These are phyloP conservation scores for Mycena pura DNA, from an alignment of 768 basidiomycete species.

Conservation along the genomic window DNA sequence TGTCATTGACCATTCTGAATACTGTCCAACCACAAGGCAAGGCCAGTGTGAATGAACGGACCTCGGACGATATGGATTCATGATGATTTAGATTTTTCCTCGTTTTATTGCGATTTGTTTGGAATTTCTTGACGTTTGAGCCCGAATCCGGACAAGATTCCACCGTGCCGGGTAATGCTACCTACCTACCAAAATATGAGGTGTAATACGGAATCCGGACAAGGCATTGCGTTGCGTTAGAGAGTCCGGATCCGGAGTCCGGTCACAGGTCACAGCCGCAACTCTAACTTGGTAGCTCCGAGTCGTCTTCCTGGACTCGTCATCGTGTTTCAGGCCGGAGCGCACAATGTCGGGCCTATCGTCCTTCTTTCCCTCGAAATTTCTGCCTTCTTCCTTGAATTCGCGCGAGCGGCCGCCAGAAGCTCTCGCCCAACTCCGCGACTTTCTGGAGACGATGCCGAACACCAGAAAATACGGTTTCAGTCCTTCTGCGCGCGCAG, in stretches of 20 bases:
- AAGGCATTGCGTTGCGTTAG: too few relatives aligned
- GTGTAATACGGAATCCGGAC: background rate
- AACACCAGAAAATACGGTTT: constrained; percentile 80
- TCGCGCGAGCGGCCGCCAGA: constrained; percentile 63
- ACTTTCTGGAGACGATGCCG: constrained; percentile 82
- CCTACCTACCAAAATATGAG: background rate
- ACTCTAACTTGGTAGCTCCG: too few relatives aligned
- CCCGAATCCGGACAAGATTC: background rate
- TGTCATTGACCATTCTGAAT: background rate
- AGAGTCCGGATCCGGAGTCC: too few relatives aligned
- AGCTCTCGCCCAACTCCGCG: constrained; percentile 74
- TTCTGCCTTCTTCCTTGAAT: constrained; percentile 51
- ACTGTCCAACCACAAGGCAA: background rate
- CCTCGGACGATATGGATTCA: background rate
- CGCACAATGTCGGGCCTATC: constrained; percentile 28
- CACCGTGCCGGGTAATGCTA: too few relatives aligned
- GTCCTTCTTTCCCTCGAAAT: constrained; percentile 53
- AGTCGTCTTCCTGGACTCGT: too few relatives aligned
- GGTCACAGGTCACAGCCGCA: too few relatives aligned
- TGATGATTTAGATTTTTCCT: background rate
- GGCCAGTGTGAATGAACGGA: background rate
- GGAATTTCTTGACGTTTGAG: background rate
- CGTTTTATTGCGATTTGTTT: too few relatives aligned
- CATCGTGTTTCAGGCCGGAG: too few relatives aligned
- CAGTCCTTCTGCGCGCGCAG: constrained; percentile 74